Percentiles rank a stretch among this genome's conserved stretches.
Evolutionary conservation across 2,329 filamentous ascomycete genomes (phyloP).

Genomic region (Pestalotiopsis sp.): DNA sequence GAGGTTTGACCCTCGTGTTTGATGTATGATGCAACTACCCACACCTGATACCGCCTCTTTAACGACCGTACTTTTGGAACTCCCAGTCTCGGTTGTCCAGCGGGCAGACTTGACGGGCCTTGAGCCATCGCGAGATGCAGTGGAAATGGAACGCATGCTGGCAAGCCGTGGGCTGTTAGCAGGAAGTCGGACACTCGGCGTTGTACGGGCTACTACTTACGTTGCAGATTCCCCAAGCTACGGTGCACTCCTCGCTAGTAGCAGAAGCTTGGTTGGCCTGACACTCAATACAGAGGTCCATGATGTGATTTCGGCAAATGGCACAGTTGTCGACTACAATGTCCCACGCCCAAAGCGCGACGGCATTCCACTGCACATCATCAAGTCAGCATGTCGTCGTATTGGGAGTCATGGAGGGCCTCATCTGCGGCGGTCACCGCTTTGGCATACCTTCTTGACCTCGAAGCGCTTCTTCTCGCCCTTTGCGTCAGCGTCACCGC

Average conservation of each 20-base stretch:
- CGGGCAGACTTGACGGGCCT: slow-evolving; percentile 97
- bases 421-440: neutral
- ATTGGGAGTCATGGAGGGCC: neutral
- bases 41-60: slow-evolving; percentile 22
- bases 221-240: slow-evolving; percentile 99
- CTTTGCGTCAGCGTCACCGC: slow-evolving; percentile 51
- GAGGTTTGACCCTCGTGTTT: neutral
- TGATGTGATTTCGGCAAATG: slow-evolving; percentile 99
- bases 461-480: slow-evolving; percentile 94
- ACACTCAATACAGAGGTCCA: slow-evolving; percentile 99
- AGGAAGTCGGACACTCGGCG: neutral
- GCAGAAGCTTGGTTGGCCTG: slow-evolving; percentile 98
- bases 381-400: slow-evolving; percentile 12
- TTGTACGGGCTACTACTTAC: slow-evolving; percentile 56
- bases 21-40: neutral
- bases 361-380: slow-evolving; percentile 84
- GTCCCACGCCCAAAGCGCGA: slow-evolving; percentile 98
- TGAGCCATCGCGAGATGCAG: slow-evolving; percentile 98
- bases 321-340: slow-evolving; percentile 99
- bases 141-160: slow-evolving; percentile 99
- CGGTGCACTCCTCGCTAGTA: slow-evolving; percentile 96
- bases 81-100: slow-evolving; percentile 99
- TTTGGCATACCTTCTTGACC: slow-evolving; percentile 85
- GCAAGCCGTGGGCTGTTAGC: slow-evolving; percentile 35
- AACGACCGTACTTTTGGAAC: slow-evolving; percentile 96